Percentiles rank a stretch among this genome's conserved stretches.
Conservation (phyloP, 331 rosid genomes). For the Cucumis variabilis region DNA sequence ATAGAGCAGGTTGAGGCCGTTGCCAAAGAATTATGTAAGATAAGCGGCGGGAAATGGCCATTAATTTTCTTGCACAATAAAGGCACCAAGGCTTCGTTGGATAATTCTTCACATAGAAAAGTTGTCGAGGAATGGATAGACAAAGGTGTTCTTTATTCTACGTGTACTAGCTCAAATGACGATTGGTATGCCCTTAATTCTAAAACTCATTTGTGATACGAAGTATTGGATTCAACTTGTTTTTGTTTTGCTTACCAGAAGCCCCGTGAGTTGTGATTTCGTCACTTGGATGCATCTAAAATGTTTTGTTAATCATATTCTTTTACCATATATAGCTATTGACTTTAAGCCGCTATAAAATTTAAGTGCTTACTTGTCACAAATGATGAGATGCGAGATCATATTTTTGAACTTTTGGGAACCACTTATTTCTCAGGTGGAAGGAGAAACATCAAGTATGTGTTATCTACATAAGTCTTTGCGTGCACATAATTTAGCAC, state of each 20-base stretch:
- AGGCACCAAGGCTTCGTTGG: slow-evolving; percentile 65
- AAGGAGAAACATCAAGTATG: slow-evolving; percentile 93
- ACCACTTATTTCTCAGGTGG: slow-evolving; percentile 85
- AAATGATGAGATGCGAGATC: slow-evolving; percentile 97
- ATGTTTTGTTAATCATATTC: neutral
- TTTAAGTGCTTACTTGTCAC: slow-evolving; percentile 87
- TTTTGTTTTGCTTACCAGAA: neutral
- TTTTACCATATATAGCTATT: slow-evolving; percentile 56
- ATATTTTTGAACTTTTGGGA: slow-evolving; percentile 90
- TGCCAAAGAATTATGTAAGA: slow-evolving; percentile 65
- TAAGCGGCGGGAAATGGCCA: slow-evolving; percentile 78
- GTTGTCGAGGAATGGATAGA: slow-evolving; percentile 78
- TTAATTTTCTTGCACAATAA: slow-evolving; percentile 81
- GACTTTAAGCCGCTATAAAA: slow-evolving; percentile 93
- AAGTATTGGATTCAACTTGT: slow-evolving; percentile 5
- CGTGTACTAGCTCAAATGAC: slow-evolving; percentile 91
- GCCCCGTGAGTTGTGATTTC: neutral
- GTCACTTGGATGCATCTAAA: neutral
- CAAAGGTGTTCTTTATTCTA: slow-evolving; percentile 74
- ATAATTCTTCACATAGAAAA: slow-evolving; percentile 65
- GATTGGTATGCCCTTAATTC: slow-evolving; percentile 68
- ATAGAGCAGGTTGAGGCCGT: slow-evolving; percentile 82
- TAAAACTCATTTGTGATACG: slow-evolving; percentile 7
- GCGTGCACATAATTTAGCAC: neutral
- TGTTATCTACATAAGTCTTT: slow-evolving; percentile 21